Evolutionary conservation across 352 stramenopile species (phyloP), one percentile per base, ranked within the genome.

Genomic region (Pythium phragmiticola): DNA sequence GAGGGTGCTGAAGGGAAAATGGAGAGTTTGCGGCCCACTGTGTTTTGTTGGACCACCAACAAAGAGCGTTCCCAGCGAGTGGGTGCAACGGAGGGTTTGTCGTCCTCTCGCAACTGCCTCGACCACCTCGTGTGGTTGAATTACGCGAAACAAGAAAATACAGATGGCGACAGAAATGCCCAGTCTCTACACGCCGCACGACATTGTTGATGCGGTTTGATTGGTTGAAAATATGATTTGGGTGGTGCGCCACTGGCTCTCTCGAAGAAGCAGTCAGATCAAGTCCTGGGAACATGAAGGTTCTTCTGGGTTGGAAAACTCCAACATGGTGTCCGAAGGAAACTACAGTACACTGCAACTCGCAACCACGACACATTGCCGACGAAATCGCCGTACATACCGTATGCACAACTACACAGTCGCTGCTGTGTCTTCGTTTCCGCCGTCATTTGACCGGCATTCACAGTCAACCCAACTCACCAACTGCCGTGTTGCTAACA

Each of bases 191-290:
- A 17, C 62, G 21, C 4, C 21, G 28, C 21, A 58, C 26, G 47
- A 16, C 13, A 59, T 48, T 54, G 34, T 39, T 9, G 1, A 48
- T 1, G 48, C n/a, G 7, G 3, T 47, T 12, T 59, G 46, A 68
- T 68, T 68, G 62, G 62, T 11, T 50, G 48, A 68, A 63, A 68
- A 49, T 11, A 14, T 12, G 14, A 23, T 63, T 68, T 60, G 62
- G 51, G 55, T 68, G 61, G 61, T 63, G 11, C 49, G 36, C n/a
- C 16, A 58, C 54, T 63, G 54, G 54, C 54, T 63, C 49, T 66
- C 30, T 64, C 30, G 14, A 3, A 7, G 23, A 51, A 50, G 34
- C 49, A 52, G 49, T 60, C 60, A 57, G 51, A 49, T 1, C 17
- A 42, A 48, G 6, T 37, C 34, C 23, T 46, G 17, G 46, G 54